Evolutionary conservation across 352 stramenopile genomes (phyloP).

Genomic region (Phytopythium aichiense): DNA sequence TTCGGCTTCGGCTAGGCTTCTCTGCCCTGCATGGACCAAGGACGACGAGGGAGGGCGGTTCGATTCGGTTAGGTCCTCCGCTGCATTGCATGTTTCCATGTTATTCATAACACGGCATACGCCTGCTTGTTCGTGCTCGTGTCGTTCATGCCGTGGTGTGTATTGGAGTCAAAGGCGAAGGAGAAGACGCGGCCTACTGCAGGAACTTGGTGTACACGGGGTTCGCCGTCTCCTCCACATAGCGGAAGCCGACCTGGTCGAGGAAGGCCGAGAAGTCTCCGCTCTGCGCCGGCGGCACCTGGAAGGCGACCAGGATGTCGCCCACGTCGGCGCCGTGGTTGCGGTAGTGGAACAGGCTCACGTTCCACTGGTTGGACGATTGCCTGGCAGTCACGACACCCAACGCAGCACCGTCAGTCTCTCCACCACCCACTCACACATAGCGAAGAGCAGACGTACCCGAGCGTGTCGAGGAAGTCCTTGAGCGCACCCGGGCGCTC

Average conservation of each 20-base stretch:
- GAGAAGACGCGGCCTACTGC: constrained; percentile 28
- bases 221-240: constrained; percentile 84
- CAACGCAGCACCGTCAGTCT: not conserved
- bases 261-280: constrained; percentile 62
- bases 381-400: constrained; percentile 13
- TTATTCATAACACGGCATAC: too few species aligned
- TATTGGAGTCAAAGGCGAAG: not conserved
- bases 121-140: too few species aligned
- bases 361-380: constrained; percentile 88
- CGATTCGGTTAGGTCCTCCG: too few species aligned
- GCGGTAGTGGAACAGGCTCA: constrained; percentile 98
- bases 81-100: too few species aligned
- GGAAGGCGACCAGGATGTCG: constrained; percentile 95
- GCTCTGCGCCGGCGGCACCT: constrained; percentile 76
- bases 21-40: not conserved
- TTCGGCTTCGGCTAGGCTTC: constrained; percentile 96
- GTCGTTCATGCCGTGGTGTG: not conserved
- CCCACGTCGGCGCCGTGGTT: constrained; percentile 99
- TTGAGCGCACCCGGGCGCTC: constrained; percentile 89
- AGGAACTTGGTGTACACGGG: constrained; percentile 77
- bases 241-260: constrained; percentile 66
- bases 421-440: not conserved
- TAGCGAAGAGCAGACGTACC: constrained; percentile 22
- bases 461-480: constrained; percentile 91
- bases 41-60: not conserved